Percentiles rank a stretch among this genome's conserved stretches.
These are phyloP conservation scores for Eragrostis curvula DNA, from an alignment of 176 grass and related monocot genomes.

Conservation along the genomic window DNA sequence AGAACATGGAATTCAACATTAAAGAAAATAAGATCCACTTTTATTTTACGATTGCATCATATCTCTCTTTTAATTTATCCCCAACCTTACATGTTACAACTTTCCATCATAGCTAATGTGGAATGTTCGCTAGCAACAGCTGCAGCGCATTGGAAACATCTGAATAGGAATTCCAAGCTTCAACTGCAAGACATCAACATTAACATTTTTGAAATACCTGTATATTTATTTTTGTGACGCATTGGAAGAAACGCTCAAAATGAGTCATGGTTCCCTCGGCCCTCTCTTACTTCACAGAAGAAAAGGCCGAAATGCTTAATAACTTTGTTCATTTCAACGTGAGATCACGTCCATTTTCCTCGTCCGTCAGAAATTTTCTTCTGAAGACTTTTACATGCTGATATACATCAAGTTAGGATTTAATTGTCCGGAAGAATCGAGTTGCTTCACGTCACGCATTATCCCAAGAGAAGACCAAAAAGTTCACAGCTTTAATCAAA, in stretches of 20 bases:
- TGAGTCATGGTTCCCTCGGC: too few relatives aligned
- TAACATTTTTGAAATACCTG: too few relatives aligned
- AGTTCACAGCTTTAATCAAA: neutral
- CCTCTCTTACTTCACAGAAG: neutral
- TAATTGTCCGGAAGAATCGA: neutral
- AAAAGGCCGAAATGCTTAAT: neutral
- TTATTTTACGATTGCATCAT: too few relatives aligned
- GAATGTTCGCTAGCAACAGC: too few relatives aligned
- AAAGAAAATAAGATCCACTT: too few relatives aligned
- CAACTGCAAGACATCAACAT: neutral
- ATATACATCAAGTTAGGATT: neutral
- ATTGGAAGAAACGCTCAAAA: neutral
- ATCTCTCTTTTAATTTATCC: too few relatives aligned
- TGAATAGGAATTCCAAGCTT: too few relatives aligned
- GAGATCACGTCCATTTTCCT: conserved; percentile 7
- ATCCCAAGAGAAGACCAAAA: neutral
- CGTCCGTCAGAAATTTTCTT: neutral
- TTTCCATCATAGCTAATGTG: too few relatives aligned
- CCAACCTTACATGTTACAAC: too few relatives aligned
- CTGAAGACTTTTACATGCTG: neutral
- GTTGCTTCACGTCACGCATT: neutral
- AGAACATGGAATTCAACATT: too few relatives aligned
- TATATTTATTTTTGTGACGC: neutral
- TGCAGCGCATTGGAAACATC: too few relatives aligned
- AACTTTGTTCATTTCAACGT: neutral